A percentile compares a stretch with the other conserved stretches of the same genome.
Conservation (phyloP, 495 filamentous ascomycete species). For the Rhypophila decipiens region DNA sequence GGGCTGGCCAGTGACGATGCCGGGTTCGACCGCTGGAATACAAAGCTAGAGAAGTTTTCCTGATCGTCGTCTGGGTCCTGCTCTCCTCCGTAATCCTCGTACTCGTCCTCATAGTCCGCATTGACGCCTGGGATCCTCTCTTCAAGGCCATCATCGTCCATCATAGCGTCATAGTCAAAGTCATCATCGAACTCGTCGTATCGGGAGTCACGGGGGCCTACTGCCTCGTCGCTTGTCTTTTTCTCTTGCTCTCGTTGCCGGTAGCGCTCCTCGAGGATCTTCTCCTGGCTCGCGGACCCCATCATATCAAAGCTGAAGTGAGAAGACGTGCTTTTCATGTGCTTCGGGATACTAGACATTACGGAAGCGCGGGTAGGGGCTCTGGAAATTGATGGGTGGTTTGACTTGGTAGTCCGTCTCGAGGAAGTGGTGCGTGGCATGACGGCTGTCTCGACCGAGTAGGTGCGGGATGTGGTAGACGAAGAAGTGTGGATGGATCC, state of each 20-base stretch:
- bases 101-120: slow-evolving; percentile 53
- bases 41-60: slow-evolving; percentile 49
- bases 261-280: slow-evolving; percentile 77
- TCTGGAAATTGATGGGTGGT: slow-evolving; percentile 31
- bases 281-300: slow-evolving; percentile 75
- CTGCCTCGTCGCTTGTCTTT: slow-evolving; percentile 26
- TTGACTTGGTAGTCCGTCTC: too few species aligned
- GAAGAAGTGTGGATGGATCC: too few species aligned
- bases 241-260: slow-evolving; percentile 61
- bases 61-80: slow-evolving; percentile 43
- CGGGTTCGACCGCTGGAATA: slow-evolving; percentile 45
- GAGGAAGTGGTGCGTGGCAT: too few species aligned
- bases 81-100: slow-evolving; percentile 18
- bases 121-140: slow-evolving; percentile 73
- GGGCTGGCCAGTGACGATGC: slow-evolving; percentile 43
- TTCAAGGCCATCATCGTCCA: slow-evolving; percentile 67
- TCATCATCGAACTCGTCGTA: slow-evolving; percentile 63
- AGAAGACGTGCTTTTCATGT: slow-evolving; percentile 81
- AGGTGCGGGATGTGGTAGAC: too few species aligned
- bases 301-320: slow-evolving; percentile 91
- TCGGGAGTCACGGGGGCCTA: slow-evolving; percentile 30
- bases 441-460: too few species aligned
- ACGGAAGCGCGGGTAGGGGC: slow-evolving; percentile 34
- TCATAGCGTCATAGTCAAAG: slow-evolving; percentile 62
- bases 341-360: slow-evolving; percentile 55